phyloP scores from a whole-genome alignment of 2,329 filamentous ascomycete species.

The Aspergillus floridensis region DNA sequence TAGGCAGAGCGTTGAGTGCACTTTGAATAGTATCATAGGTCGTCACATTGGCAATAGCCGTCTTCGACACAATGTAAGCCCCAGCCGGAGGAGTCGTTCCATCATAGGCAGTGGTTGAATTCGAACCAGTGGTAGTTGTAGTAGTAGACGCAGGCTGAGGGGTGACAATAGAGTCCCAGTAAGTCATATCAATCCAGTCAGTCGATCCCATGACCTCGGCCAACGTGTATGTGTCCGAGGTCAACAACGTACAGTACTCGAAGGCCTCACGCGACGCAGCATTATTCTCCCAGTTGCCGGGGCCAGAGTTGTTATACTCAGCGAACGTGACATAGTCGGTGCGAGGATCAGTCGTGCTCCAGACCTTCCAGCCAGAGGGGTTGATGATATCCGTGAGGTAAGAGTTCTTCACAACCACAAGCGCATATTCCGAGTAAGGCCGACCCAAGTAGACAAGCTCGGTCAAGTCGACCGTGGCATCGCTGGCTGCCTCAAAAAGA shows the following conservation, averaged over 20 bases:
- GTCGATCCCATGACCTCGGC: conserved; percentile 36
- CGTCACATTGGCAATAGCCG: conserved; percentile 32
- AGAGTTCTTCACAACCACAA: conserved; percentile 21
- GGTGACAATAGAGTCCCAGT: conserved; percentile 38
- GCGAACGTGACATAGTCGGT: conserved; percentile 18
- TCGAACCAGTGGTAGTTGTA: conserved; percentile 20
- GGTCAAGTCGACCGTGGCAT: conserved; percentile 19
- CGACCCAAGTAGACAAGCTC: conserved; percentile 19
- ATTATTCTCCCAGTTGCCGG: conserved; percentile 21
- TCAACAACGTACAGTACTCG: conserved; percentile 36
- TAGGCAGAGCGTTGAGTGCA: conserved; percentile 36
- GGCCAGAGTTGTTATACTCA: conserved; percentile 19
- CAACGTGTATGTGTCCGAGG: conserved; percentile 35
- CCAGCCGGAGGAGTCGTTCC: conserved; percentile 30
- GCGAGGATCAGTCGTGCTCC: conserved; percentile 30
- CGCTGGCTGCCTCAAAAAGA: conserved; percentile 26
- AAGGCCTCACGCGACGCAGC: conserved; percentile 34
- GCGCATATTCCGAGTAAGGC: conserved; percentile 19
- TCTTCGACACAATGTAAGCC: conserved; percentile 42
- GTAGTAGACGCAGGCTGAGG: conserved; percentile 26
- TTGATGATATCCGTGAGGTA: conserved; percentile 16
- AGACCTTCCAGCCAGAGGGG: conserved; percentile 21
- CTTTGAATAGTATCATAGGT: conserved; percentile 39
- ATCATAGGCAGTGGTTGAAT: conserved; percentile 12
- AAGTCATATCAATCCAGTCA: conserved; percentile 41